Conservation (phyloP, 2,329 filamentous ascomycete genomes). For the Aspergillus uvarum region DNA sequence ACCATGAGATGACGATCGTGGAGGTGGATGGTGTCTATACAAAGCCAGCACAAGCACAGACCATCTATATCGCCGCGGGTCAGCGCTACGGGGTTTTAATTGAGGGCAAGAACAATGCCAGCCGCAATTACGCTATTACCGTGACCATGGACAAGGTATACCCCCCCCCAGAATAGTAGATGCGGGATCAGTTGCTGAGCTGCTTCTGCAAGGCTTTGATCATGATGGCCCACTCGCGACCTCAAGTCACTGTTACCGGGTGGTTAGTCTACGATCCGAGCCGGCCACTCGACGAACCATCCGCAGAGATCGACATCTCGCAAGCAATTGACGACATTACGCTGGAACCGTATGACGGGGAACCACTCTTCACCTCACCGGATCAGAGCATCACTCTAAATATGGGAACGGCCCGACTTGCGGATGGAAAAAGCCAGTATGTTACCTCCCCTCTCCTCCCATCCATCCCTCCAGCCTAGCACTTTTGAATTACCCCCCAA, state of each 20-base stretch:
- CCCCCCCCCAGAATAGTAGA: too few relatives aligned
- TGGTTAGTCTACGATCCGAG: constrained; percentile 51
- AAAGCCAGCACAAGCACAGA: background rate
- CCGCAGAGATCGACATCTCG: constrained; percentile 55
- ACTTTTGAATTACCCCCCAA: constrained; percentile 48
- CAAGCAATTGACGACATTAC: constrained; percentile 58
- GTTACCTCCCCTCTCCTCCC: constrained; percentile 30
- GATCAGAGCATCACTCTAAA: constrained; percentile 10
- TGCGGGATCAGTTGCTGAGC: background rate
- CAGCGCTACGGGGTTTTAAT: constrained; percentile 58
- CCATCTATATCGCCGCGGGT: constrained; percentile 65
- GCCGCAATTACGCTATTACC: constrained; percentile 64
- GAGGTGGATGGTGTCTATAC: constrained; percentile 59
- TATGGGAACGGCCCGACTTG: constrained; percentile 59
- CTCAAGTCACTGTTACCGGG: constrained; percentile 31
- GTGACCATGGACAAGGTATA: constrained; percentile 65
- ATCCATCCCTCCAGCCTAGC: constrained; percentile 50
- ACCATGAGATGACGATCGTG: constrained; percentile 62
- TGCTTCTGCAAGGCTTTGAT: constrained; percentile 56
- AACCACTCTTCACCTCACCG: constrained; percentile 7
- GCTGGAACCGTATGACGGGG: constrained; percentile 44
- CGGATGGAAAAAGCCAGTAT: constrained; percentile 44
- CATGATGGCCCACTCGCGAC: constrained; percentile 64
- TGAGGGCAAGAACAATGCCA: constrained; percentile 61
- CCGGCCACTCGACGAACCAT: constrained; percentile 36